A percentile compares a stretch with the other conserved stretches of the same genome.
These are phyloP conservation scores for Lachancea sp. DNA, from an alignment of 805 yeast genomes.

Conservation along the genomic window DNA sequence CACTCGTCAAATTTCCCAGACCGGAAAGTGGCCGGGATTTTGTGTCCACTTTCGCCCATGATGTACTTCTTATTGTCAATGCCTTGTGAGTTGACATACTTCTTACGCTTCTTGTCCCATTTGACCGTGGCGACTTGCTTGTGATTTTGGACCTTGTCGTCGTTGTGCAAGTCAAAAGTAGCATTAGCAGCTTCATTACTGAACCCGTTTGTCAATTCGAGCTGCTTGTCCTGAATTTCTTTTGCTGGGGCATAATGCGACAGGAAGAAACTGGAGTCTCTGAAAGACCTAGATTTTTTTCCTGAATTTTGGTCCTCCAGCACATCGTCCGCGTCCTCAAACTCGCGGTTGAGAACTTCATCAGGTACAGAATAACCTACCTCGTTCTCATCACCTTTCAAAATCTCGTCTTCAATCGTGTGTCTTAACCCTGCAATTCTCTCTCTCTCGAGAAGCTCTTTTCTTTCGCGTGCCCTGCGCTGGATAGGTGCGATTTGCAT, in stretches of 20 bases:
- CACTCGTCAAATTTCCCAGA: conserved; percentile 91
- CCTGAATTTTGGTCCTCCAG: conserved; percentile 27
- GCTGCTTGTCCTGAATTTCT: conserved; percentile 77
- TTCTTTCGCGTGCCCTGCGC: conserved; percentile 63
- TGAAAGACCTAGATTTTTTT: conserved; percentile 45
- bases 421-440: conserved; percentile 70
- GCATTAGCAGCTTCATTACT: conserved; percentile 81
- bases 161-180: conserved; percentile 79
- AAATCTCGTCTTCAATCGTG: conserved; percentile 64
- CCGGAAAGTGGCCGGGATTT: conserved; percentile 83
- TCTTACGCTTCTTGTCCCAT: conserved; percentile 93
- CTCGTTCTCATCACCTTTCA: conserved; percentile 45
- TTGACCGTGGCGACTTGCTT: conserved; percentile 61
- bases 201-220: conserved; percentile 51
- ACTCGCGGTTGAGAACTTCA: conserved; percentile 34
- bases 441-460: conserved; percentile 62
- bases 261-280: conserved; percentile 75
- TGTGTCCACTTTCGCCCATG: conserved; percentile 90
- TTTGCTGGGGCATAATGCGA: conserved; percentile 85
- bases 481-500: conserved; percentile 85
- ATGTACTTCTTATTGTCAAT: conserved; percentile 74
- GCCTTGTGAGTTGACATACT: conserved; percentile 74
- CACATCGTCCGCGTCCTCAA: conserved; percentile 37
- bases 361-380: conserved; percentile 44
- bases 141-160: conserved; percentile 60